Conservation (phyloP, 129 eudicot genomes). For the Flaveria linearis region DNA sequence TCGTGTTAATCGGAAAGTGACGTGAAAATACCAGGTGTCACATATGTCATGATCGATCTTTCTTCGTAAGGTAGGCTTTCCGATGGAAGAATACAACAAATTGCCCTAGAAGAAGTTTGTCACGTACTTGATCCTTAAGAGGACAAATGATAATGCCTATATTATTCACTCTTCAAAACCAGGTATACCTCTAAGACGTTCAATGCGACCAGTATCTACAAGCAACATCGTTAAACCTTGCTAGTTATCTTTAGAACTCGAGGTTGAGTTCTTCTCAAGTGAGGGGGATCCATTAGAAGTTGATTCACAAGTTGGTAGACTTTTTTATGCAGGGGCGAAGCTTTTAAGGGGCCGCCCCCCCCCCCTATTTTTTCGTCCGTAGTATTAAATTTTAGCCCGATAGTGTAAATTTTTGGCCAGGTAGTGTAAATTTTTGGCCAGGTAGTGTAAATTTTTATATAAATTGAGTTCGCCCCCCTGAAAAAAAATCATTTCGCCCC, state of each 20-base stretch:
- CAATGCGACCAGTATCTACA: not conserved
- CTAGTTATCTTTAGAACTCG: not conserved
- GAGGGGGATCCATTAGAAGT: not conserved
- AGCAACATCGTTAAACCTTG: not conserved
- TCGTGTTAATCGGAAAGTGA: too few relatives aligned
- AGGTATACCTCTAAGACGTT: not conserved
- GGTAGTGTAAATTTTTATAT: too few relatives aligned
- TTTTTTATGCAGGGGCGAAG: too few relatives aligned
- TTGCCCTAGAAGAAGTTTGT: not conserved
- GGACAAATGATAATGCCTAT: not conserved
- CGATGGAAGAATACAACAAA: not conserved
- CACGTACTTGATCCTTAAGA: not conserved
- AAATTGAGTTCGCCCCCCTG: too few relatives aligned
- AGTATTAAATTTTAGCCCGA: too few relatives aligned
- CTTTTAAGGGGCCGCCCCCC: too few relatives aligned
- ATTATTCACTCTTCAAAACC: not conserved
- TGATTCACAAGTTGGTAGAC: not conserved
- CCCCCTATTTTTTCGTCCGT: too few relatives aligned
- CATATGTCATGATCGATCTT: too few relatives aligned
- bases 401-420: too few relatives aligned
- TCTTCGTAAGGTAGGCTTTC: not conserved
- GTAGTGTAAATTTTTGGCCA: too few relatives aligned
- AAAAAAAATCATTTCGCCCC: too few relatives aligned
- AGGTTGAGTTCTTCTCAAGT: constrained; percentile 1
- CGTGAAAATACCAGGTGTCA: too few relatives aligned